Evolutionary conservation across 2,329 filamentous ascomycete species (phyloP).

Genomic region (Bipolaris zeicola): DNA sequence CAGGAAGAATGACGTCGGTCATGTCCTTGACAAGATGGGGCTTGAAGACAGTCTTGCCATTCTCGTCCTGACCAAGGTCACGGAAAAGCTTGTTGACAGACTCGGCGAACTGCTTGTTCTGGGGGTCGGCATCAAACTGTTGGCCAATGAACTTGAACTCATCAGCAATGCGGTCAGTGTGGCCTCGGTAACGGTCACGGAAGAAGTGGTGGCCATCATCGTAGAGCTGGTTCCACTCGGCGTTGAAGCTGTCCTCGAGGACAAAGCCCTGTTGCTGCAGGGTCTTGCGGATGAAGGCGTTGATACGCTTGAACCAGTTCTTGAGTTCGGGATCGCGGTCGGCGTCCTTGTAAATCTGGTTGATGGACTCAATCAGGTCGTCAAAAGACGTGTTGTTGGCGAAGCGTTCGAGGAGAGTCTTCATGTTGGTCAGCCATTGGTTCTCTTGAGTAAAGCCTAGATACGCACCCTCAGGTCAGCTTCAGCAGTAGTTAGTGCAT

Average conservation of each 20-base stretch:
- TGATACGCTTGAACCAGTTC: constrained; percentile 82
- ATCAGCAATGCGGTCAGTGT: constrained; percentile 85
- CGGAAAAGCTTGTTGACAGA: constrained; percentile 84
- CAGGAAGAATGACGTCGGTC: constrained; percentile 82
- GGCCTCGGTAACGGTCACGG: constrained; percentile 82
- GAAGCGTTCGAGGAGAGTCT: constrained; percentile 90
- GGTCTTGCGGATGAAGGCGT: constrained; percentile 79
- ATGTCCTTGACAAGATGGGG: constrained; percentile 89
- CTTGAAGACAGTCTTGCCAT: constrained; percentile 89
- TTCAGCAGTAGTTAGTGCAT: constrained; percentile 73
- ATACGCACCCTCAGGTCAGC: constrained; percentile 72
- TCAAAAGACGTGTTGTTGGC: constrained; percentile 91
- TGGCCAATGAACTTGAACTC: constrained; percentile 88
- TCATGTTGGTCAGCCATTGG: constrained; percentile 58
- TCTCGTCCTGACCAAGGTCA: constrained; percentile 85
- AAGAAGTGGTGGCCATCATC: constrained; percentile 86
- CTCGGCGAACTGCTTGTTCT: constrained; percentile 80
- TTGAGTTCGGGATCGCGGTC: constrained; percentile 85
- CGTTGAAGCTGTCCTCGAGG: constrained; percentile 76
- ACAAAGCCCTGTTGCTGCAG: constrained; percentile 91
- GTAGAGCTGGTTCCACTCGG: constrained; percentile 83
- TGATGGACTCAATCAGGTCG: constrained; percentile 83
- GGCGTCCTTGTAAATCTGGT: constrained; percentile 83
- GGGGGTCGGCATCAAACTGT: constrained; percentile 86
- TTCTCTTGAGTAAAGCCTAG: constrained; percentile 48